Conservation (phyloP, 208 protist genomes). For the Leishmania guyanensis region DNA sequence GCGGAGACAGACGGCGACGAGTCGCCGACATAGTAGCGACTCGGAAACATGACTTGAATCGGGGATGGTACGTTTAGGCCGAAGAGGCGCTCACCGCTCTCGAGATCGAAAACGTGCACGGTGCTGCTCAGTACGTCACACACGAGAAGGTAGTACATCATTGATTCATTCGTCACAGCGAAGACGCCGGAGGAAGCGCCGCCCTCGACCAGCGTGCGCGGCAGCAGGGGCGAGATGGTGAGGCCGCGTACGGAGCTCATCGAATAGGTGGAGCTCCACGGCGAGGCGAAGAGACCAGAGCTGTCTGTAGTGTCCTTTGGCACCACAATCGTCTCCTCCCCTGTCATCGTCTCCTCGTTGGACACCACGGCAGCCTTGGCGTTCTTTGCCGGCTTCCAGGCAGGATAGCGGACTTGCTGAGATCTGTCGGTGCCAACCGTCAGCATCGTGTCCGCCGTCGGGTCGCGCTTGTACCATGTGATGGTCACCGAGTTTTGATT, state of each 20-base stretch:
- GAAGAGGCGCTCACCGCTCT: constrained; percentile 75
- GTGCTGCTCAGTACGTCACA: constrained; percentile 74
- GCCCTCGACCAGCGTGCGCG: constrained; percentile 68
- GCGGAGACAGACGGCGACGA: constrained; percentile 13
- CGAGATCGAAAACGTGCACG: constrained; percentile 77
- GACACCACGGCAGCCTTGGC: constrained; percentile 38
- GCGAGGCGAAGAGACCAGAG: constrained; percentile 76
- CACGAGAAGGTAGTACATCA: constrained; percentile 78
- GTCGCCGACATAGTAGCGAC: constrained; percentile 35
- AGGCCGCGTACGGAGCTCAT: constrained; percentile 83
- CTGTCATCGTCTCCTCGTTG: constrained; percentile 5
- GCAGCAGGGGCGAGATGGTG: constrained; percentile 74
- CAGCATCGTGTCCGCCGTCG: constrained; percentile 8
- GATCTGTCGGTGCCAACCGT: constrained; percentile 1
- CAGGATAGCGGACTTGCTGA: background rate
- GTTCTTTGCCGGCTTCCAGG: constrained; percentile 55
- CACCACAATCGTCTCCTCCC: constrained; percentile 5
- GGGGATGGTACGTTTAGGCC: constrained; percentile 72
- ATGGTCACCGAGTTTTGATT: constrained; percentile 90
- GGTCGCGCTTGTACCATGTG: constrained; percentile 59
- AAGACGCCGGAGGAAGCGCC: constrained; percentile 54
- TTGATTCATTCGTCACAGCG: constrained; percentile 39
- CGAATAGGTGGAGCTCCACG: constrained; percentile 70
- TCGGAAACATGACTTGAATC: constrained; percentile 85
- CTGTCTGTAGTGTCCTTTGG: constrained; percentile 37